phyloP scores from a whole-genome alignment of 768 basidiomycete genomes.

The Hygrophorus russula region DNA sequence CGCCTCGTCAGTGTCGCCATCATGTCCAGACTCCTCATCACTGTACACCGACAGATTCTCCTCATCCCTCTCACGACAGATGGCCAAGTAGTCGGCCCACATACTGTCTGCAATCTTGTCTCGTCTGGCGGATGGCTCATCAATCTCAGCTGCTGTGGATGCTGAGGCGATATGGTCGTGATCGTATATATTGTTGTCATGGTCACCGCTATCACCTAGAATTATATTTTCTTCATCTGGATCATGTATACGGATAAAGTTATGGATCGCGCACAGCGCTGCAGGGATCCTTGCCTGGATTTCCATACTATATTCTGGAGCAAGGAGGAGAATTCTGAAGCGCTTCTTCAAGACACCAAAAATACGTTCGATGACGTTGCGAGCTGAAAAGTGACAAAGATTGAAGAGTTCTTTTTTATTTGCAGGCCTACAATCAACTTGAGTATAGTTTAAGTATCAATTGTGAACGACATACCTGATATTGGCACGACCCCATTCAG shows the following conservation, averaged over 20 bases:
- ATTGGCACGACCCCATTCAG: constrained; percentile 23
- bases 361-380: constrained; percentile 28
- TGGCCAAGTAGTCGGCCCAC: constrained; percentile 7
- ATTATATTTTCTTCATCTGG: background rate
- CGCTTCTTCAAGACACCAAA: constrained; percentile 25
- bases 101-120: constrained; percentile 9
- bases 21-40: background rate
- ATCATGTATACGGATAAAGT: constrained; percentile 19
- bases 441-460: constrained; percentile 5
- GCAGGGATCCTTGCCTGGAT: constrained; percentile 16
- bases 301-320: constrained; percentile 13
- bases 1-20: background rate
- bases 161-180: background rate
- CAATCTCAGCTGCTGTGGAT: background rate
- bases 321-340: constrained; percentile 10
- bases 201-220: background rate
- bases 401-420: constrained; percentile 30
- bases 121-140: constrained; percentile 3
- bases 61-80: background rate
- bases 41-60: background rate
- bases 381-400: constrained; percentile 24
- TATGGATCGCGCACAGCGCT: constrained; percentile 16
- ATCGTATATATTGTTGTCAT: background rate
- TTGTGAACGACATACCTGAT: constrained; percentile 8
- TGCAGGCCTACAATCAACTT: constrained; percentile 17